These are phyloP conservation scores for Daedaleopsis nitida DNA, from an alignment of 768 basidiomycete species.

Conservation along the genomic window DNA sequence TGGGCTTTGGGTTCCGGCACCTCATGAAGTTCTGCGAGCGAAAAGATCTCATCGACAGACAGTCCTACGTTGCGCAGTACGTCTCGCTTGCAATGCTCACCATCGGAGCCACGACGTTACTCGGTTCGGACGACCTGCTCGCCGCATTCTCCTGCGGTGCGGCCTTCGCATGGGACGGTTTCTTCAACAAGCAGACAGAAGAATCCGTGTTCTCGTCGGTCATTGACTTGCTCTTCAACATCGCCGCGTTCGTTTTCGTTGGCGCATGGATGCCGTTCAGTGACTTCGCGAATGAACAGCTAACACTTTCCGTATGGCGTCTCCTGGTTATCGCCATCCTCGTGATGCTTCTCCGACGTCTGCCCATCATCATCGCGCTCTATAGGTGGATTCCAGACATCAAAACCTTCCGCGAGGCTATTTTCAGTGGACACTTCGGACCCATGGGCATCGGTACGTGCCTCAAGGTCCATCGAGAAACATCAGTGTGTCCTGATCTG, in stretches of 20 bases:
- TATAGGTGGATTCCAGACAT: slow-evolving; percentile 96
- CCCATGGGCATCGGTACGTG: slow-evolving; percentile 74
- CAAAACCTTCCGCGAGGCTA: slow-evolving; percentile 90
- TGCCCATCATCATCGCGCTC: slow-evolving; percentile 81
- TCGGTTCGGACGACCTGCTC: slow-evolving; percentile 92
- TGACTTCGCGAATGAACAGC: slow-evolving; percentile 63
- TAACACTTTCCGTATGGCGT: slow-evolving; percentile 81
- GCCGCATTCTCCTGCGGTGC: slow-evolving; percentile 95
- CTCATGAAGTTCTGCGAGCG: slow-evolving; percentile 93
- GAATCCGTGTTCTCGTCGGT: slow-evolving; percentile 95
- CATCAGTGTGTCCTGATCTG: neutral
- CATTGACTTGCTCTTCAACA: slow-evolving; percentile 94
- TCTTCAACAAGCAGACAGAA: slow-evolving; percentile 91
- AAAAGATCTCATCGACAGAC: slow-evolving; percentile 86
- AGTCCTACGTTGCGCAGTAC: slow-evolving; percentile 94
- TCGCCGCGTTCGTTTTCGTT: slow-evolving; percentile 93
- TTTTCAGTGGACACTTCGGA: slow-evolving; percentile 96
- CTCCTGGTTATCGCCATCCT: slow-evolving; percentile 81
- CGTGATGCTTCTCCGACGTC: slow-evolving; percentile 78
- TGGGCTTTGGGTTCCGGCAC: slow-evolving; percentile 82
- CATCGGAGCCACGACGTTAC: slow-evolving; percentile 79
- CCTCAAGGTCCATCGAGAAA: neutral
- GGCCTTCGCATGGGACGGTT: slow-evolving; percentile 96
- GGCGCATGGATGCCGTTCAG: slow-evolving; percentile 98
- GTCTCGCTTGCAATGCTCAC: slow-evolving; percentile 81